Evolutionary conservation across 257 asterid species (phyloP).

Genomic region (Solanum appendiculatum): DNA sequence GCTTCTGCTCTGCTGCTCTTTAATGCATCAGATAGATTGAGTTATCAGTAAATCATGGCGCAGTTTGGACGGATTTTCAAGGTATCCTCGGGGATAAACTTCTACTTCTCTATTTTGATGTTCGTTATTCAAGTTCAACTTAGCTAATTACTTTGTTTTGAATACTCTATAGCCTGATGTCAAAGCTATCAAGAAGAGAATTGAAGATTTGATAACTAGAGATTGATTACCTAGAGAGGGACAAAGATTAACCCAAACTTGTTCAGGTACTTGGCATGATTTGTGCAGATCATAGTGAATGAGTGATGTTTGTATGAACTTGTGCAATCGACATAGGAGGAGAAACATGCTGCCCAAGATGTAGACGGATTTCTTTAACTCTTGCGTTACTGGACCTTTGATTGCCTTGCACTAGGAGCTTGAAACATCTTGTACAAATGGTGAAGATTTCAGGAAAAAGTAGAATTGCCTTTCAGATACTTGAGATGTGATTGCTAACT

Average conservation of each 20-base stretch:
- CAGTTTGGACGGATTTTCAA: conserved; percentile 94
- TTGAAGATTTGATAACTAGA: conserved; percentile 88
- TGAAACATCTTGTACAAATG: background rate
- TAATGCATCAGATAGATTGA: conserved; percentile 75
- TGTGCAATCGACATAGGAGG: background rate
- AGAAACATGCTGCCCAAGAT: background rate
- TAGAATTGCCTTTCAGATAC: background rate
- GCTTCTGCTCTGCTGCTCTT: conserved; percentile 84
- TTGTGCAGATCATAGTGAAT: background rate
- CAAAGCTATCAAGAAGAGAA: conserved; percentile 94
- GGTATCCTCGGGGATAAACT: conserved; percentile 25
- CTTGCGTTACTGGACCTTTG: background rate
- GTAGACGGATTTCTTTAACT: conserved; percentile 4
- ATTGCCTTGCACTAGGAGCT: conserved; percentile 5
- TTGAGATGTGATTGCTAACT: background rate
- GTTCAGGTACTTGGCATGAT: conserved; percentile 93
- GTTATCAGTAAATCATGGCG: conserved; percentile 83
- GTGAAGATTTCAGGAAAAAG: background rate
- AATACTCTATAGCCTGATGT: conserved; percentile 65
- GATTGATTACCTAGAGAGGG: conserved; percentile 93
- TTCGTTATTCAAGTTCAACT: background rate
- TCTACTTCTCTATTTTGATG: background rate
- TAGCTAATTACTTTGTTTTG: background rate
- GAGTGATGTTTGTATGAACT: background rate
- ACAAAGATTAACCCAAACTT: conserved; percentile 79